Evolutionary conservation across 2,329 filamentous ascomycete species (phyloP).

Genomic region (Fusarium temperatum): DNA sequence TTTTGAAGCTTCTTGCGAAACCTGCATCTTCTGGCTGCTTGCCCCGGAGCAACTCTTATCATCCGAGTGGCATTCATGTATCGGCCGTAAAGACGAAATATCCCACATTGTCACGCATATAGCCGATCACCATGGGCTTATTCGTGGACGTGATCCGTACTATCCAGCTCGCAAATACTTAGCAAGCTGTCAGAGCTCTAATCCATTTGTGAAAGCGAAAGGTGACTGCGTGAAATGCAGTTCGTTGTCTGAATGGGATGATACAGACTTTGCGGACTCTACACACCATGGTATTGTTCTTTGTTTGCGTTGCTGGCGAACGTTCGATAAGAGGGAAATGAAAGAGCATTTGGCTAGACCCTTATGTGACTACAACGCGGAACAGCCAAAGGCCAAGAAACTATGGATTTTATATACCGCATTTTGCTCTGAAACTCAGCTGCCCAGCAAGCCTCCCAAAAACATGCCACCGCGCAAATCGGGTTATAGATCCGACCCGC

Average conservation of each 20-base stretch:
- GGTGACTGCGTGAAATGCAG: not conserved
- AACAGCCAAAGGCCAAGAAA: no score
- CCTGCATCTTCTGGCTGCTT: not conserved
- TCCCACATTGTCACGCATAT: no score
- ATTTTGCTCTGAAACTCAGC: no score
- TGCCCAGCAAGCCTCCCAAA: no score
- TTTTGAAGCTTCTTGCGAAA: not conserved
- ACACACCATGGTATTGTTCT: rapidly evolving
- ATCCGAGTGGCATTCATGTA: no score
- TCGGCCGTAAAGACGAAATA: no score
- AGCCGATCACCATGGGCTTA: not conserved
- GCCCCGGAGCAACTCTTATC: rapidly evolving
- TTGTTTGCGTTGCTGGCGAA: not conserved
- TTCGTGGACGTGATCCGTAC: rapidly evolving
- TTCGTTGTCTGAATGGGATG: not conserved
- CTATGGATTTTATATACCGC: no score
- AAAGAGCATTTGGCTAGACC: not conserved
- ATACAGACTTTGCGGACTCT: not conserved
- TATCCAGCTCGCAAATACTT: not conserved
- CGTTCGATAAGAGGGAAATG: not conserved
- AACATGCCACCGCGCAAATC: no score
- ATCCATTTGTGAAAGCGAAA: rapidly evolving
- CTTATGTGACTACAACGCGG: no score
- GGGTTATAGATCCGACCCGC: no score
- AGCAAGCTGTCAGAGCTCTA: not conserved